A percentile compares a stretch with the other conserved stretches of the same genome.
Conservation (phyloP, 2,329 filamentous ascomycete genomes). For the Fusarium penzigii region DNA sequence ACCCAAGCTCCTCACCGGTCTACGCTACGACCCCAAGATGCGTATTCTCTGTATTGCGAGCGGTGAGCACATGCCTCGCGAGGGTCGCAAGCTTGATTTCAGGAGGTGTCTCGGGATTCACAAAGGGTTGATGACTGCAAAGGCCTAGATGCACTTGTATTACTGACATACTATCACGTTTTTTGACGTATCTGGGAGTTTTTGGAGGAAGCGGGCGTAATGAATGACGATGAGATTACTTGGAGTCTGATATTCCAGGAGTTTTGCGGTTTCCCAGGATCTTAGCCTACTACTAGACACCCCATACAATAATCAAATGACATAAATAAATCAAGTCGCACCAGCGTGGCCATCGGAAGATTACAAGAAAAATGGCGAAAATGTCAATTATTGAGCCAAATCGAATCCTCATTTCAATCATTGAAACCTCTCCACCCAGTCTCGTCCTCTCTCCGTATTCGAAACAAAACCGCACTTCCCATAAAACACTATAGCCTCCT, state of each 20-base stretch:
- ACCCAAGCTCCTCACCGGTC: slow-evolving; percentile 83
- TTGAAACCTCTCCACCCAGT: background rate
- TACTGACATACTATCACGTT: background rate
- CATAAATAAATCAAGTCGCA: background rate
- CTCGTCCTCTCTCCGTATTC: too few species aligned
- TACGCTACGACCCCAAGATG: slow-evolving; percentile 90
- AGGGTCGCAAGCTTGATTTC: slow-evolving; percentile 54
- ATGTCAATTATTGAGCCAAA: background rate
- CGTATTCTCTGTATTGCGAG: slow-evolving; percentile 90
- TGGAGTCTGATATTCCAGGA: too few species aligned
- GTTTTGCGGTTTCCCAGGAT: too few species aligned
- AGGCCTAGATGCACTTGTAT: slow-evolving; percentile 13
- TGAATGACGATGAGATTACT: too few species aligned
- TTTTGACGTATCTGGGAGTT: background rate
- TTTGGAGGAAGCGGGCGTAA: too few species aligned
- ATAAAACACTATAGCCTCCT: background rate
- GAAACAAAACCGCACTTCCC: background rate
- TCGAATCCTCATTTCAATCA: background rate
- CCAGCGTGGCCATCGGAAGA: too few species aligned
- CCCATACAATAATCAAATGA: background rate
- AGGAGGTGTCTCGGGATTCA: slow-evolving; percentile 46
- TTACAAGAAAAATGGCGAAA: background rate
- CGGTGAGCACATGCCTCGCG: slow-evolving; percentile 69
- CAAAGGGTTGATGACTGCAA: slow-evolving; percentile 38
- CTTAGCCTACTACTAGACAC: too few species aligned